Percentiles rank a stretch among this genome's conserved stretches.
phyloP scores from a whole-genome alignment of 108 stramenopile genomes.

The Nitzschia sp. region DNA sequence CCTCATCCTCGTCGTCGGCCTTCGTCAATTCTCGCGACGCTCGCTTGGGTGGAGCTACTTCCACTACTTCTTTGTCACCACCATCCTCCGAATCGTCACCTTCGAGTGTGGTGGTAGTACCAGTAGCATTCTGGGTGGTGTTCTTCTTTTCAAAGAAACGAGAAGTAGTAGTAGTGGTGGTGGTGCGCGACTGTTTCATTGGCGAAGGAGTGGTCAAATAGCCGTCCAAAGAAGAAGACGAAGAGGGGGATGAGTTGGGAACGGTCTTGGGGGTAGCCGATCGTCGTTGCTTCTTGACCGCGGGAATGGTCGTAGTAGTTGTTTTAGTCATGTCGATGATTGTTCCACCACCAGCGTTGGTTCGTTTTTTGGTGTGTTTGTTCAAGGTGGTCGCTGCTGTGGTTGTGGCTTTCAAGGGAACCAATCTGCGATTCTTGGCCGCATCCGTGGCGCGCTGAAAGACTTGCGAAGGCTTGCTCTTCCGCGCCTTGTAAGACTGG shows the following conservation, averaged over 20 bases:
- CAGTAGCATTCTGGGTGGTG: too few species aligned
- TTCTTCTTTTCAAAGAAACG: too few species aligned
- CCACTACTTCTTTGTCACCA: background rate
- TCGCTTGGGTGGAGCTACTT: background rate
- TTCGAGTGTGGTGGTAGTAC: constrained; percentile 26
- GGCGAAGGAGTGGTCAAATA: too few species aligned
- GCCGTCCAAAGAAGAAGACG: too few species aligned
- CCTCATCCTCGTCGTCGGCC: too few species aligned
- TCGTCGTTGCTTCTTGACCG: background rate
- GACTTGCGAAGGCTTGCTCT: constrained; percentile 14
- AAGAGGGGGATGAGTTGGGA: too few species aligned
- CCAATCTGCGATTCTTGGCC: background rate
- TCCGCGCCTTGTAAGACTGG: background rate
- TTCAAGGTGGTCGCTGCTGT: background rate
- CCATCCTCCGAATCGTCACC: constrained; percentile 14
- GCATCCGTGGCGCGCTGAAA: constrained; percentile 4
- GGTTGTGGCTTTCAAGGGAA: background rate
- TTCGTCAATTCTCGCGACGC: too few species aligned
- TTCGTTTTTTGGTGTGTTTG: constrained; percentile 5
- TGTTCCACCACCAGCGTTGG: background rate
- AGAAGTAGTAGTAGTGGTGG: too few species aligned
- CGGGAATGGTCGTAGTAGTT: background rate
- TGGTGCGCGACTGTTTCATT: background rate
- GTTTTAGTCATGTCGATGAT: background rate
- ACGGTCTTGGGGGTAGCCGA: too few species aligned